Percentiles rank a stretch among this genome's conserved stretches.
phyloP scores from a whole-genome alignment of 495 filamentous ascomycete genomes.

The Xylaria sp. region DNA sequence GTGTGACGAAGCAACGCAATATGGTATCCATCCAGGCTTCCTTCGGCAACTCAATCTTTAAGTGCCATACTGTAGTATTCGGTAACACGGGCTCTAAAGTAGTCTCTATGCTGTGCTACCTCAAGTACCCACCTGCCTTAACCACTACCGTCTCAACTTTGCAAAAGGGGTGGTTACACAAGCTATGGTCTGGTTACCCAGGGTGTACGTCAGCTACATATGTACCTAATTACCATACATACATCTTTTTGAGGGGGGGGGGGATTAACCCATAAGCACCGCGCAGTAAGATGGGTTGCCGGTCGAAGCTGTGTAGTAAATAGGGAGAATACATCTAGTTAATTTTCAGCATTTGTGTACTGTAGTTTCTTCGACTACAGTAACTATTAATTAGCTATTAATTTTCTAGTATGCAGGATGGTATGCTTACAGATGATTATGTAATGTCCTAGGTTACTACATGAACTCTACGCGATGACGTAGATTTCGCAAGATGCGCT shows the following conservation, averaged over 20 bases:
- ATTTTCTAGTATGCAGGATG: too few relatives aligned
- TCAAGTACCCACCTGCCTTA: neutral
- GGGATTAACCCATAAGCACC: neutral
- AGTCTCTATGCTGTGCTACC: neutral
- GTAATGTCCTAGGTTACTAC: neutral
- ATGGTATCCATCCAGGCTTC: neutral
- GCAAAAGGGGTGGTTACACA: slow-evolving; percentile 8
- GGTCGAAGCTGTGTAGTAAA: neutral
- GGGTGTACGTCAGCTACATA: neutral
- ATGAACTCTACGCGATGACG: neutral
- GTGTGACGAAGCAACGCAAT: neutral
- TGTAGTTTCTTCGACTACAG: too few relatives aligned
- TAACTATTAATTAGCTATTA: too few relatives aligned
- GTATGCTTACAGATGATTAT: neutral
- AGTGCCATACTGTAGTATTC: neutral
- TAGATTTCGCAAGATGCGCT: neutral
- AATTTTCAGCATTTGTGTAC: neutral
- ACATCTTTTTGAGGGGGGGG: neutral
- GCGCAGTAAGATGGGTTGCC: neutral
- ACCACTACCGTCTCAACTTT: neutral
- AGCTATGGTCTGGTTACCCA: neutral
- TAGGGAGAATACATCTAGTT: neutral
- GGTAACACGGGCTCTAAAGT: too few relatives aligned
- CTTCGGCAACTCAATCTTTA: neutral
- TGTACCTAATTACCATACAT: too few relatives aligned